phyloP scores from a whole-genome alignment of 805 yeast genomes.

The Pichia insulana region DNA sequence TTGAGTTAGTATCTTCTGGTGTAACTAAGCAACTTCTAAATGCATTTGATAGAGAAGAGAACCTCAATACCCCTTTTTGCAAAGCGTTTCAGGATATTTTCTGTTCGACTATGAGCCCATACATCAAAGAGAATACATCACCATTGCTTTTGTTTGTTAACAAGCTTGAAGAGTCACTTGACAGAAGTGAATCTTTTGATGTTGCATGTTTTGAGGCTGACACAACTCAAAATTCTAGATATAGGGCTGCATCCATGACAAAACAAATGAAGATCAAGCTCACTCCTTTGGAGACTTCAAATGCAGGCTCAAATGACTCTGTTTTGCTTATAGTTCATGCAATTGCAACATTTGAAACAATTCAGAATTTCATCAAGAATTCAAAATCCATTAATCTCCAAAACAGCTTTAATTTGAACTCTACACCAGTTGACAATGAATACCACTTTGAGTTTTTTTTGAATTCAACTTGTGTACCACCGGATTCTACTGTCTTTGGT shows the following conservation, averaged over 20 bases:
- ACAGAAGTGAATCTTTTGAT: conserved; percentile 67
- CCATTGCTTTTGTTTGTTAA: conserved; percentile 40
- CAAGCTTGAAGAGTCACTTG: conserved; percentile 63
- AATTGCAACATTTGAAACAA: conserved; percentile 48
- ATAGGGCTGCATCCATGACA: conserved; percentile 54
- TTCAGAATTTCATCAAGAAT: conserved; percentile 37
- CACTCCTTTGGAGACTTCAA: conserved; percentile 28
- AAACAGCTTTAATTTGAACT: conserved; percentile 8
- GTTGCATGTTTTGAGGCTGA: conserved; percentile 41
- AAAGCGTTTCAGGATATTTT: conserved; percentile 38
- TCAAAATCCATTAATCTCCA: conserved; percentile 1
- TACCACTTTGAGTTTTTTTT: conserved; percentile 47
- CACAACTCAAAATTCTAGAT: conserved; percentile 11
- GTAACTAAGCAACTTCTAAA: conserved; percentile 37
- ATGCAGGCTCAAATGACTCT: conserved; percentile 21
- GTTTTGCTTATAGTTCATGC: conserved; percentile 47
- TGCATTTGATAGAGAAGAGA: conserved; percentile 26
- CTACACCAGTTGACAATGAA: conserved; percentile 16
- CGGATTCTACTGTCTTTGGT: conserved; percentile 67
- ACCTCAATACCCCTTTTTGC: conserved; percentile 26
- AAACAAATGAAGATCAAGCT: conserved; percentile 60
- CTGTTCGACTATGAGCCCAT: conserved; percentile 25
- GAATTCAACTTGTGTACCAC: conserved; percentile 49
- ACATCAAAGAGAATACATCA: conserved; percentile 23
- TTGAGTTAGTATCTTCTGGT: conserved; percentile 67